These are phyloP conservation scores for Komagataella phaffii DNA, from an alignment of 805 yeast genomes.

Conservation along the genomic window DNA sequence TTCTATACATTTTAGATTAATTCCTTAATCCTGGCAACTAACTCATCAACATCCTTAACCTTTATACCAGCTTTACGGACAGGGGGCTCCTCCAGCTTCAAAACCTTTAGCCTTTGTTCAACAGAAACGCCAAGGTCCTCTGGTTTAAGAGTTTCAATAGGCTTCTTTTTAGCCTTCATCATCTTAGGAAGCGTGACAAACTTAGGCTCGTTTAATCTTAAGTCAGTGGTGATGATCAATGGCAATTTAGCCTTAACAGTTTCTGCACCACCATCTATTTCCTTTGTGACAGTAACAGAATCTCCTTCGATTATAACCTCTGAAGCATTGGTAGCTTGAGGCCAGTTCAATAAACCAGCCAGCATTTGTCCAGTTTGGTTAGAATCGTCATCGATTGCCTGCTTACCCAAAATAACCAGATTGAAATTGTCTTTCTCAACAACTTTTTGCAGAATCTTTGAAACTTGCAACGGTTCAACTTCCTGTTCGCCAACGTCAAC, in stretches of 20 bases:
- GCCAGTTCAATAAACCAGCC: slow-evolving; percentile 90
- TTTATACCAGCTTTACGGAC: slow-evolving; percentile 69
- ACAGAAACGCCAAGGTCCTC: slow-evolving; percentile 62
- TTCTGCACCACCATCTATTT: slow-evolving; percentile 92
- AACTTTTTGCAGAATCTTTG: slow-evolving; percentile 66
- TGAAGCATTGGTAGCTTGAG: slow-evolving; percentile 92
- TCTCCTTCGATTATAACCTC: slow-evolving; percentile 52
- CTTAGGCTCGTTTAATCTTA: slow-evolving; percentile 89
- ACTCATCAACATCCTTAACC: slow-evolving; percentile 72
- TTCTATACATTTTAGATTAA: neutral
- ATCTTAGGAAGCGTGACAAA: slow-evolving; percentile 92
- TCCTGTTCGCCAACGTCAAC: slow-evolving; percentile 58
- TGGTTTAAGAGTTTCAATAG: slow-evolving; percentile 52
- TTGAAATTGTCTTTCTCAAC: slow-evolving; percentile 63
- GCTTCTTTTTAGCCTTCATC: slow-evolving; percentile 98
- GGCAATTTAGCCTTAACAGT: slow-evolving; percentile 70
- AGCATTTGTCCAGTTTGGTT: slow-evolving; percentile 95
- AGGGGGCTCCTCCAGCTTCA: slow-evolving; percentile 79
- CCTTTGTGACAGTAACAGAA: slow-evolving; percentile 65
- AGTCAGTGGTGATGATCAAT: slow-evolving; percentile 79
- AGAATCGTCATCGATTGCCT: slow-evolving; percentile 90
- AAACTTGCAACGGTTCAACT: slow-evolving; percentile 81
- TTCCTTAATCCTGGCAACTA: slow-evolving; percentile 66
- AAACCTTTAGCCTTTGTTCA: slow-evolving; percentile 47
- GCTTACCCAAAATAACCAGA: slow-evolving; percentile 85